These are phyloP conservation scores for Penicillium sp. DNA, from an alignment of 2,329 filamentous ascomycete species.

Conservation along the genomic window DNA sequence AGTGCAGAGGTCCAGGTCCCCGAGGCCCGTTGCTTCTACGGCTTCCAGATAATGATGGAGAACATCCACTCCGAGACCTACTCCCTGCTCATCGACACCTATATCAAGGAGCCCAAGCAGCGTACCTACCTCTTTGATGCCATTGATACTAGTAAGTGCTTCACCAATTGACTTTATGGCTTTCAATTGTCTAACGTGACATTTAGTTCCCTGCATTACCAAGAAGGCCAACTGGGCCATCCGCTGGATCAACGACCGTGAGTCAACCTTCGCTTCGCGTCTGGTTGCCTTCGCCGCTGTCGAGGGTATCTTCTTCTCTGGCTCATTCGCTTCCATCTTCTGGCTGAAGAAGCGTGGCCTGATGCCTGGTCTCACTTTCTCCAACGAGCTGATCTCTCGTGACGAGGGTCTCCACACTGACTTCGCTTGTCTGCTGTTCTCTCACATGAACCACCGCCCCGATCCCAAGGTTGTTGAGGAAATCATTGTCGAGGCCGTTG, in stretches of 20 bases:
- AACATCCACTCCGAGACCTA: constrained; percentile 99
- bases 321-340: constrained; percentile 97
- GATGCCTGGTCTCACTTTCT: constrained; percentile 97
- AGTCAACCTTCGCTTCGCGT: constrained; percentile 90
- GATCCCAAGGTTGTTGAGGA: constrained; percentile 69
- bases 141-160: constrained; percentile 78
- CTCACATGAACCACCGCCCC: constrained; percentile 88
- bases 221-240: constrained; percentile 99
- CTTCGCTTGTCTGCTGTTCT: constrained; percentile 95
- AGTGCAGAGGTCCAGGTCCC: constrained; percentile 93
- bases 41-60: constrained; percentile 99
- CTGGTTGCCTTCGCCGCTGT: constrained; percentile 95
- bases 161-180: not conserved
- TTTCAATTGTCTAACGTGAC: constrained; percentile 21
- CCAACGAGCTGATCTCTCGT: constrained; percentile 98
- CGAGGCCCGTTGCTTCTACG: constrained; percentile 98
- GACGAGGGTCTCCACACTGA: constrained; percentile 99
- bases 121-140: constrained; percentile 93
- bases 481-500: constrained; percentile 89
- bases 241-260: constrained; percentile 83
- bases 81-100: constrained; percentile 96
- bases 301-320: constrained; percentile 99
- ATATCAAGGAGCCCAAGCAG: constrained; percentile 96
- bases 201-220: constrained; percentile 78
- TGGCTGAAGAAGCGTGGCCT: constrained; percentile 99